These are phyloP conservation scores for Aspergillus versicolor DNA, from an alignment of 2,329 filamentous ascomycete species.

Conservation along the genomic window DNA sequence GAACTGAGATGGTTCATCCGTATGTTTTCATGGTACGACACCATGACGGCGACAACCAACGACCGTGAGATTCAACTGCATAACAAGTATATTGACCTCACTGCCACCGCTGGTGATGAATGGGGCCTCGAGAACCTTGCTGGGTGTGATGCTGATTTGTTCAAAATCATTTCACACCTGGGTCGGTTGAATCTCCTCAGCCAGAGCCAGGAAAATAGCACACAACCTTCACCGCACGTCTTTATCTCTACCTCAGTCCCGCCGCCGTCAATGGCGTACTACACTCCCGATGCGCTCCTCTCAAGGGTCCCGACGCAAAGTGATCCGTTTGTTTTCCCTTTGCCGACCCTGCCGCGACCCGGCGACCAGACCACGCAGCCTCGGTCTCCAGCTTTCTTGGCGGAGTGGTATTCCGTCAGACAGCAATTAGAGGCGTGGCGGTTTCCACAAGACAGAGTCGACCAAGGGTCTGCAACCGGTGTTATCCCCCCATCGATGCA, in stretches of 20 bases:
- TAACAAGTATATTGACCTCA: constrained; percentile 62
- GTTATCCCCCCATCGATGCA: constrained; percentile 12
- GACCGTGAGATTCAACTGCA: constrained; percentile 82
- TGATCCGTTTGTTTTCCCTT: constrained; percentile 35
- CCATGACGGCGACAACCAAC: constrained; percentile 87
- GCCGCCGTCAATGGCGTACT: constrained; percentile 36
- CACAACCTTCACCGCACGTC: constrained; percentile 10
- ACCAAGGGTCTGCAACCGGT: constrained; percentile 17
- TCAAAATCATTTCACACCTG: constrained; percentile 80
- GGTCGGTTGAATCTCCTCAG: constrained; percentile 82
- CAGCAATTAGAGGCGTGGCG: constrained; percentile 77
- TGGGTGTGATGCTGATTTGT: constrained; percentile 82
- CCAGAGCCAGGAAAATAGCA: constrained; percentile 55
- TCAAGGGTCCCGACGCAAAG: constrained; percentile 37
- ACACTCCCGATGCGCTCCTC: constrained; percentile 19
- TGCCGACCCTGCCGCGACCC: constrained; percentile 28
- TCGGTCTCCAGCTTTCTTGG: constrained; percentile 63
- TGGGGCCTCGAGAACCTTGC: constrained; percentile 80
- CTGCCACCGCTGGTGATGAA: constrained; percentile 63
- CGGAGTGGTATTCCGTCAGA: constrained; percentile 80
- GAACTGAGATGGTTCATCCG: constrained; percentile 78
- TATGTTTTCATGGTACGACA: constrained; percentile 92
- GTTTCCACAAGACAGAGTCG: constrained; percentile 52
- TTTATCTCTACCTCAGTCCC: constrained; percentile 25
- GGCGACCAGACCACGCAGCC: constrained; percentile 21